A percentile compares a stretch with the other conserved stretches of the same genome.
These are phyloP conservation scores for Globisporangium ultimum DNA, from an alignment of 352 stramenopile species.

Conservation along the genomic window DNA sequence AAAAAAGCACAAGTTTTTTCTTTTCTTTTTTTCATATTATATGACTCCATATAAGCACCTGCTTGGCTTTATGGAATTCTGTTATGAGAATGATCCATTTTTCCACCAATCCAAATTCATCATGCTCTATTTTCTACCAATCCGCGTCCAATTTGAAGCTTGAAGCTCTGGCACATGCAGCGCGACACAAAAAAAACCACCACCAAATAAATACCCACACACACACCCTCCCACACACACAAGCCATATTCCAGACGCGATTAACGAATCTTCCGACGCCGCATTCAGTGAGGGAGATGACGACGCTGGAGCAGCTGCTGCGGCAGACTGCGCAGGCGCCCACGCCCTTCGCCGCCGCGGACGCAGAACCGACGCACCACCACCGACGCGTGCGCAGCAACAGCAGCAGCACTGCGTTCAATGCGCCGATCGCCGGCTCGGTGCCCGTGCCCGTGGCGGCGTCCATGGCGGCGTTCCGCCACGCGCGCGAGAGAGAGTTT, in stretches of 20 bases:
- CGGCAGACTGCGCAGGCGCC: conserved; percentile 7
- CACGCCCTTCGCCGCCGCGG: neutral
- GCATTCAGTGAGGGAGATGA: neutral
- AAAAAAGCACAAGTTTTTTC: conserved; percentile 2
- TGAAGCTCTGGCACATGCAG: too few relatives aligned
- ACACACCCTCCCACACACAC: too few relatives aligned
- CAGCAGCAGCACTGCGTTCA: neutral
- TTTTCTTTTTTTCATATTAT: conserved; percentile 1
- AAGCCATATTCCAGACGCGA: too few relatives aligned
- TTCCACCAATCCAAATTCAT: too few relatives aligned
- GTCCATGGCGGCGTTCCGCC: conserved; percentile 16
- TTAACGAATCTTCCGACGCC: too few relatives aligned
- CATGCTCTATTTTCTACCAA: too few relatives aligned
- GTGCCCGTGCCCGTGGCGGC: conserved; percentile 16
- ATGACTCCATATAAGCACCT: neutral
- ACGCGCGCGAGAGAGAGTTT: conserved; percentile 13
- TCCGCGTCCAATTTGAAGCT: too few relatives aligned
- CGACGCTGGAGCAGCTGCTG: conserved; percentile 18
- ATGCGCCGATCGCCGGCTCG: conserved; percentile 5
- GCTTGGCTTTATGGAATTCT: too few relatives aligned
- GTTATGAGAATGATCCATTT: too few relatives aligned
- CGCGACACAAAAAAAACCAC: neutral
- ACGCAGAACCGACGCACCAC: neutral
- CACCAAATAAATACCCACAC: neutral
- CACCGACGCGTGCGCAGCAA: neutral